Conservation (phyloP, 1,284 basidiomycete genomes). For the Puccinia novopanici region DNA sequence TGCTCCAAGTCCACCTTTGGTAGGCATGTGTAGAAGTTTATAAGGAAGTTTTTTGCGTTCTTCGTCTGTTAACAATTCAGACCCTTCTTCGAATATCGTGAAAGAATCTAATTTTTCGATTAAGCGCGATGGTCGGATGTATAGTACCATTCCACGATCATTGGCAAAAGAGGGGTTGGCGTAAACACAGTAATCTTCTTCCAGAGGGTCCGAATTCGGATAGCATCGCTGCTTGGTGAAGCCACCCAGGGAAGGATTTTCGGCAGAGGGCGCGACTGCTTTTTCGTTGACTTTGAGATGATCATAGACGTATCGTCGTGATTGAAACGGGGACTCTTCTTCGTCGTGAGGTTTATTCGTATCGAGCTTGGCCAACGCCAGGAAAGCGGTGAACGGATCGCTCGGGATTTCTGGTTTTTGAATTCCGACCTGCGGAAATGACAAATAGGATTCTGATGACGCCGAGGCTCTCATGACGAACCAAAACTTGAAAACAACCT, state of each 20-base stretch:
- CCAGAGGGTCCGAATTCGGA: background rate
- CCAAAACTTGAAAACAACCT: background rate
- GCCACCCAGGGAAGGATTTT: conserved; percentile 30
- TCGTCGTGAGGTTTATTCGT: background rate
- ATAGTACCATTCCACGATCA: conserved; percentile 40
- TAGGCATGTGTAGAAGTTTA: conserved; percentile 23
- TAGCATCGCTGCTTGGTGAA: conserved; percentile 43
- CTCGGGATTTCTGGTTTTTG: background rate
- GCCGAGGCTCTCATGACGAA: background rate
- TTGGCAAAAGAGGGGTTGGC: conserved; percentile 31
- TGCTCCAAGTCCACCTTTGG: conserved; percentile 37
- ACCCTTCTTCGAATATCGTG: conserved; percentile 11
- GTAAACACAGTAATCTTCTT: conserved; percentile 29
- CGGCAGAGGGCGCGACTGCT: background rate
- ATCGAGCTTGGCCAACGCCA: background rate
- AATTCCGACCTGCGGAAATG: conserved; percentile 14
- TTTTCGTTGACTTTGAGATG: background rate
- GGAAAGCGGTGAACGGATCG: background rate
- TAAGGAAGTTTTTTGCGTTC: conserved; percentile 17
- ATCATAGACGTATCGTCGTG: conserved; percentile 11
- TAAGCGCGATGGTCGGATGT: conserved; percentile 30
- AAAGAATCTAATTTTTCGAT: conserved; percentile 11
- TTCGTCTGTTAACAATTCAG: conserved; percentile 9
- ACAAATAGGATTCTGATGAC: background rate
- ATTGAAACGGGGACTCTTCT: conserved; percentile 12